phyloP scores from a whole-genome alignment of 495 filamentous ascomycete species.

The Penicillium paradoxum region DNA sequence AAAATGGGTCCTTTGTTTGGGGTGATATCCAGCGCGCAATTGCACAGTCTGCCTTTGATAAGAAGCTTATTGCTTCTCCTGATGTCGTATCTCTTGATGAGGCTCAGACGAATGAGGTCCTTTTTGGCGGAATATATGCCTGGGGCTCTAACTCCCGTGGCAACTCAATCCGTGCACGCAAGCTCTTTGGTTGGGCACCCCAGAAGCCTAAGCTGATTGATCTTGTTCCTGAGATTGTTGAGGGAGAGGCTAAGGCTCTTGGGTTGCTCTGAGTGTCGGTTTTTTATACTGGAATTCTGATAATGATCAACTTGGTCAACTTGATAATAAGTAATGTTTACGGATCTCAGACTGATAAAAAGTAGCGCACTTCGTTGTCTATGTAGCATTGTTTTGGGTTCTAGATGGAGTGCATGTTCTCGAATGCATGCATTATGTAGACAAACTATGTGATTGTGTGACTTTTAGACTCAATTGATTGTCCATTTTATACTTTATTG shows the following conservation, averaged over 20 bases:
- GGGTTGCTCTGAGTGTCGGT: slow-evolving; percentile 45
- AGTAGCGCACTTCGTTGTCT: too few species aligned
- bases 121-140: slow-evolving; percentile 31
- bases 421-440: too few species aligned
- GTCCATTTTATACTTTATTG: too few species aligned
- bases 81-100: slow-evolving; percentile 40
- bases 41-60: slow-evolving; percentile 55
- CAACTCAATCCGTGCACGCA: slow-evolving; percentile 55
- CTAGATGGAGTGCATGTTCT: too few species aligned
- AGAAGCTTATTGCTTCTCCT: slow-evolving; percentile 57
- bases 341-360: too few species aligned
- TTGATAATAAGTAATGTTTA: too few species aligned
- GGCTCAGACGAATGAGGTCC: slow-evolving; percentile 28
- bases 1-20: slow-evolving; percentile 69
- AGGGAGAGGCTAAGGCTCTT: slow-evolving; percentile 53
- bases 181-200: slow-evolving; percentile 63
- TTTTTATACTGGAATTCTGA: not conserved
- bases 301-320: too few species aligned
- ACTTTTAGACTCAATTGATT: too few species aligned
- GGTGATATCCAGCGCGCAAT: slow-evolving; percentile 58
- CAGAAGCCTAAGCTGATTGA: slow-evolving; percentile 51
- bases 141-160: slow-evolving; percentile 65
- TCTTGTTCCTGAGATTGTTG: slow-evolving; percentile 50
- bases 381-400: too few species aligned
- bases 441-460: too few species aligned